Evolutionary conservation across 2,329 filamentous ascomycete genomes (phyloP).

Genomic region (Claviceps maximensis): DNA sequence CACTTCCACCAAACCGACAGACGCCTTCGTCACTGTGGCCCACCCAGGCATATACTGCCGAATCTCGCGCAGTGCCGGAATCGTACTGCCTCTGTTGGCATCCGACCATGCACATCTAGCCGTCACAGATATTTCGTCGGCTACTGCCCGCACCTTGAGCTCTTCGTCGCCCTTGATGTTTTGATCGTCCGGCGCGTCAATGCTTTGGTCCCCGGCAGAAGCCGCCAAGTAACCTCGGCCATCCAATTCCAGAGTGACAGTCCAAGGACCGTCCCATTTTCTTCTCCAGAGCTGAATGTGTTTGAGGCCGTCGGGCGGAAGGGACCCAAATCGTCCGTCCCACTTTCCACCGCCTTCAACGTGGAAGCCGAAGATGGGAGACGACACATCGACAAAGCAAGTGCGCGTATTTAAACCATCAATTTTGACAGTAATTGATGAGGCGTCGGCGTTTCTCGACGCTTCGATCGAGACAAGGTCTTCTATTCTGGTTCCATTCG

Average conservation of each 20-base stretch:
- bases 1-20: constrained; percentile 71
- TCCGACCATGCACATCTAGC: constrained; percentile 83
- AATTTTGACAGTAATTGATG: constrained; percentile 50
- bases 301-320: constrained; percentile 48
- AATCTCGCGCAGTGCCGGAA: constrained; percentile 76
- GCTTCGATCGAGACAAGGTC: constrained; percentile 50
- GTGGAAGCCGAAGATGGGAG: constrained; percentile 49
- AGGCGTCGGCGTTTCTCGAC: constrained; percentile 19
- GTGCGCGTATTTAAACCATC: constrained; percentile 62
- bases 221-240: constrained; percentile 3
- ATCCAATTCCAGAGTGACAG: constrained; percentile 32
- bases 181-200: not conserved
- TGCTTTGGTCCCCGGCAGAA: not conserved
- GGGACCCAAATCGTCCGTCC: constrained; percentile 51
- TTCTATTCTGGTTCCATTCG: constrained; percentile 29
- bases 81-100: constrained; percentile 53
- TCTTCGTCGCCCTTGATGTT: constrained; percentile 7
- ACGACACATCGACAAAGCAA: constrained; percentile 61
- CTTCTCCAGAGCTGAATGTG: constrained; percentile 73
- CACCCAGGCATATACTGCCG: constrained; percentile 65
- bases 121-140: constrained; percentile 39
- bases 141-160: constrained; percentile 6
- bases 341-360: constrained; percentile 47
- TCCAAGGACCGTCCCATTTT: constrained; percentile 65
- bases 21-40: constrained; percentile 62